phyloP scores from a whole-genome alignment of 1,139 yeast species.

The Pichia sp. region DNA sequence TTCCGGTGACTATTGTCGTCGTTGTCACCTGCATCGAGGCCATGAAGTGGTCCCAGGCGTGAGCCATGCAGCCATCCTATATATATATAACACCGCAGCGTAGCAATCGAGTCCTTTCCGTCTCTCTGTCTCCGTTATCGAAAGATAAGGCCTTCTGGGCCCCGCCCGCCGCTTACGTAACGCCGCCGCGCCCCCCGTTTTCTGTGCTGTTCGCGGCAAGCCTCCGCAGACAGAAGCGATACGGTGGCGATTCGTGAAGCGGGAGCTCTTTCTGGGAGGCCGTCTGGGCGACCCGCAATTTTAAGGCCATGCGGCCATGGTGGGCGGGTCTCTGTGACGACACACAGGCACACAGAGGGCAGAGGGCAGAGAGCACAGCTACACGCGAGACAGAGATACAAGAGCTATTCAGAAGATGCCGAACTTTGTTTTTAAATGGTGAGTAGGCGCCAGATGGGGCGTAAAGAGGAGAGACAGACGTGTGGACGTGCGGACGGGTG shows the following conservation, averaged over 20 bases:
- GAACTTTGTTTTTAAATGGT: conserved; percentile 13
- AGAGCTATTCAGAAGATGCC: conserved; percentile 9
- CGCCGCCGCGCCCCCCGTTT: not conserved
- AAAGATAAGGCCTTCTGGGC: too few species aligned
- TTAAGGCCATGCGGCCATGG: not conserved
- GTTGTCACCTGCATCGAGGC: conserved; percentile 69
- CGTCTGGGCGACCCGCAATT: too few species aligned
- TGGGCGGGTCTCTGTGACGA: too few species aligned
- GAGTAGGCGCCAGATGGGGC: conserved; percentile 3
- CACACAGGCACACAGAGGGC: too few species aligned
- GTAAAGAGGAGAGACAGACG: not conserved
- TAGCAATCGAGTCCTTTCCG: too few species aligned
- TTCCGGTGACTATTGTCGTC: conserved; percentile 72
- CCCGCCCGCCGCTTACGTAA: not conserved
- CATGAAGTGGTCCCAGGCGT: conserved; percentile 39
- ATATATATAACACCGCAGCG: too few species aligned
- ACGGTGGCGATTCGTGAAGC: not conserved
- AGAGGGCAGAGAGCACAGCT: too few species aligned
- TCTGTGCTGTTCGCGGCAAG: not conserved
- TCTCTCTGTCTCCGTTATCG: too few species aligned
- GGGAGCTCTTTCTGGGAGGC: too few species aligned
- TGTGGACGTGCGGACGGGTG: too few species aligned
- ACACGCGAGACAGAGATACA: not conserved
- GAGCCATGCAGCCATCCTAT: not conserved
- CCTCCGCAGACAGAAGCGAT: too few species aligned